Evolutionary conservation across 345 rosid genomes (phyloP), one percentile per base, ranked within the genome.

Genomic region (Anacardium occidentale): DNA sequence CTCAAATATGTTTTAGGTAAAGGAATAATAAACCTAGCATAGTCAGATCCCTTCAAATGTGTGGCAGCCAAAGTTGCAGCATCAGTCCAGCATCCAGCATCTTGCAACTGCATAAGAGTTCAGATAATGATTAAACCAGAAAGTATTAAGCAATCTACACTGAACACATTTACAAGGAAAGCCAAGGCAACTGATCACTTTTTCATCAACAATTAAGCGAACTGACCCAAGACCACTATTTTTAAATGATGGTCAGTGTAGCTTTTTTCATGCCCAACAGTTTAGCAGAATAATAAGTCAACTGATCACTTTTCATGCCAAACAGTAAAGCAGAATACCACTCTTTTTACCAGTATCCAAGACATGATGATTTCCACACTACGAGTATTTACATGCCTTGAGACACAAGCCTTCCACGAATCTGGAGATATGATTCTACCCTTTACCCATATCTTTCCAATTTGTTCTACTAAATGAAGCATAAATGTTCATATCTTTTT

Each of bases 11-110:
- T 18, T 57, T 48, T 3, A 55, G 51, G 26, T 25, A 37, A 66
- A 14, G 26, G 15, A 79, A 66, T 37, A 12, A 40, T 37, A 74
- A 73, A 89, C 90, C 91, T 92, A 70, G 98, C 94, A 88, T 94
- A 92, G 82, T 94, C 98, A 58, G 98, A 89, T 78, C 98, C 98
- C 82, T 82, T 88, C 81, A 94, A 81, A 82, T 94, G 97, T 13
- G 98, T 88, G 64, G 98, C 92, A 69, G 98, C 98, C 81, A 94
- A 90, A 66, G 98, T 94, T 18, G 97, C 98, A 75, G 98, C 98
- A 80, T 94, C 98, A 0, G 97, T 94, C 98, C 98, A 94, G 76
- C 91, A 85, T 65, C 98, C 98, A 68, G 98, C 95, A 89, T 94
- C 98, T 90, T 94, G 98, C 3, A 94, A 84, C 98, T 92, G 82